Evolutionary conservation across 192 early-diverging fungal genomes (phyloP), one percentile per base, ranked within the genome.

Genomic region (Chytriomyces hyalinus): DNA sequence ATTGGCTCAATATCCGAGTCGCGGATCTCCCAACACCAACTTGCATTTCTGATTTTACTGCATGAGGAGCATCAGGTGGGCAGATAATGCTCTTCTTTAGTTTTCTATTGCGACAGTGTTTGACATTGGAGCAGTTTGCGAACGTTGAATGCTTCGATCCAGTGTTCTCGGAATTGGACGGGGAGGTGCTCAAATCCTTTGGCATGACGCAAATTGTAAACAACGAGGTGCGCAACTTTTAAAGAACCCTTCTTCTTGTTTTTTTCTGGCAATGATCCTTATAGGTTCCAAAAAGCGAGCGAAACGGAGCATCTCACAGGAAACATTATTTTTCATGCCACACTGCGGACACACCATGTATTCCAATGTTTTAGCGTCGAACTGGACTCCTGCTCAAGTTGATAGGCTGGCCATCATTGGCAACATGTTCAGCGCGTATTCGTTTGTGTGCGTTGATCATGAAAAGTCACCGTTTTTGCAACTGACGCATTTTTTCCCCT

Each of bases 261-360:
- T 36, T 36, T 36, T 2, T 36, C 36, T 2, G 36, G 36, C 4
- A 36, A 36, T 36, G 4, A 36, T 36, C 36, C 36, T 36, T 36
- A 4, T 36, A 2, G 36, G 36, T 36, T 36, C 50, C 20, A 7
- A 50, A 50, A 26, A 83, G 80, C 65, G 59, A n/a, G 79, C 75
- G 24, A 13, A 46, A 20, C 82, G 78, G 5, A 36, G 49, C 20
- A 51, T 65, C n/a, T 60, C 57, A 5, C 3, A 6, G 17, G 69
- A 59, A 9, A 81, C 80, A 6, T 51, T 81, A 49, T 83, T 81
- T 66, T 83, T 74, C 72, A 83, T 83, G 82, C 82, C 82, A 6
- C 82, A 83, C 67, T 83, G 82, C 77, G 82, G 80, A 7, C 73
- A 75, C 22, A 45, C 69, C 11, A 61, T 83, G n/a, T 83, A 83